Evolutionary conservation across 257 asterid genomes (phyloP).

Genomic region (Jaltomata sinuosa): DNA sequence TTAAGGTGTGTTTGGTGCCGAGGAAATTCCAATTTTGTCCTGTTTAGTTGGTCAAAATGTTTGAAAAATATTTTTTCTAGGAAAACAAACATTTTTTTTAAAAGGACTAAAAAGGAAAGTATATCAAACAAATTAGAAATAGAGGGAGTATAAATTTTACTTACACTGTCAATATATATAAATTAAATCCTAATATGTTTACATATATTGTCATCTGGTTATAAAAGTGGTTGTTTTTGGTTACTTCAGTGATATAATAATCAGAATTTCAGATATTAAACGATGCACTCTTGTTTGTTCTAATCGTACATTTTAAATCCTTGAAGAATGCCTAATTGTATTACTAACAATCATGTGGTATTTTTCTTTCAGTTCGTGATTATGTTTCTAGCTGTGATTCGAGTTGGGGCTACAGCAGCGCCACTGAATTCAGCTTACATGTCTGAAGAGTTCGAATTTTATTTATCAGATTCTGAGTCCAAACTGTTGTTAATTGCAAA

Average conservation of each 20-base stretch:
- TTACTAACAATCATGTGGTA: background rate
- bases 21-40: no score
- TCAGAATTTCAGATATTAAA: background rate
- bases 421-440: conserved; percentile 91
- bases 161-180: background rate
- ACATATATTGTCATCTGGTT: background rate
- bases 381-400: conserved; percentile 76
- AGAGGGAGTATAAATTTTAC: no score
- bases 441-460: conserved; percentile 77
- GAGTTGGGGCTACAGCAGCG: conserved; percentile 85
- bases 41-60: no score
- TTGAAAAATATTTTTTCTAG: no score
- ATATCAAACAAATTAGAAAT: no score
- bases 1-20: no score
- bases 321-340: background rate
- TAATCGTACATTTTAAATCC: background rate
- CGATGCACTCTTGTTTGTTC: background rate
- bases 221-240: no score
- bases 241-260: background rate
- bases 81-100: no score
- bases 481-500: conserved; percentile 53
- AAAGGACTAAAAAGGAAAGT: no score
- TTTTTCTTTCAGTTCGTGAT: conserved; percentile 59
- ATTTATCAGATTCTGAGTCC: conserved; percentile 79
- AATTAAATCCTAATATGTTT: background rate